Evolutionary conservation across 306 rosid genomes (phyloP), one percentile per base, ranked within the genome.

Genomic region (Ormosia emarginata): DNA sequence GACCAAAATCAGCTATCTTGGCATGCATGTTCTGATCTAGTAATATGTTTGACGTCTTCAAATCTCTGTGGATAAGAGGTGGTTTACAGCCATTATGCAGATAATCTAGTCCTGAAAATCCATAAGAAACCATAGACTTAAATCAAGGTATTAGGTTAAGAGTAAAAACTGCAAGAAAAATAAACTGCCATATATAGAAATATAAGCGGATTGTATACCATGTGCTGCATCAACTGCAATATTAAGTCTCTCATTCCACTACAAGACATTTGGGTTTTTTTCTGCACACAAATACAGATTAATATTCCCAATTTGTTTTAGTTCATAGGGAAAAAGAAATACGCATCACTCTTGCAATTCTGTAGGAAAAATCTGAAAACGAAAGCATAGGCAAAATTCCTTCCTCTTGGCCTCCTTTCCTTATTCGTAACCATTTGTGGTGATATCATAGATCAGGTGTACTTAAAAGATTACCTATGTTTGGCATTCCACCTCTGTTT

Each of bases 31-130:
- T 52, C 0, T 74, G 82, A 17, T 80, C 81, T 10, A 91, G 37
- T 77, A 91, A 65, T 41, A 91, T 91, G 81, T 91, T 89, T 8
- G 95, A n/a, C 14, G 90, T 34, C 52, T 88, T 92, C 69, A 92
- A 71, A 77, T 90, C 89, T 83, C 90, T 91, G 18, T 91, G 91
- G 3, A 90, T 2, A 29, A 86, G 46, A 30, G 78, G 30, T 24
- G 85, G 82, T 40, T 62, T 75, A 58, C 85, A 82, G 2, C 88
- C 88, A 82, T 85, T 85, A 74, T 85, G 90, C 6, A 88, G 55
- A 79, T 88, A 85, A 2, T 85, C 85, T 7, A 87, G 11, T 46
- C 88, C 88, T 82, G 67, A 41, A 69, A 52, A 49, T 76, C 8
- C 57, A 71, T 43, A 56, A 32, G 6, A 32, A 66, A 24, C 3